Evolutionary conservation across 148 eudicot species (phyloP), one percentile per base, ranked within the genome.

Genomic region (Rhododendron williamsianum): DNA sequence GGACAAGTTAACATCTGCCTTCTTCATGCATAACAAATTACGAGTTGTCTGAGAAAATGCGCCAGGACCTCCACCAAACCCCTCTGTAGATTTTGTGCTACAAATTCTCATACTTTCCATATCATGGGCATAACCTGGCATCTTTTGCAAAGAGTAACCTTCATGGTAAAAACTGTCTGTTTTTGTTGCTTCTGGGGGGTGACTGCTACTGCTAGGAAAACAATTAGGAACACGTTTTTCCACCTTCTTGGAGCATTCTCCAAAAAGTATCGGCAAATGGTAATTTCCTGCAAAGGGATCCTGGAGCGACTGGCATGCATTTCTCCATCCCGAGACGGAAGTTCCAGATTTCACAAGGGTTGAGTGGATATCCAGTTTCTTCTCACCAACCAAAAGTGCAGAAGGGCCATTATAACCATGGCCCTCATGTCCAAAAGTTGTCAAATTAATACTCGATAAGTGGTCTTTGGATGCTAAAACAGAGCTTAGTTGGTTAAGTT

Each of bases 31-130:
- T 48, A 92, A 72, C 79, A 91, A 85, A 85, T 87, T 94, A 58
- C 85, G 94, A 77, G 92, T 91, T 87, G 92, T 90, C 89, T 90
- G 88, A 84, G 92, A 92, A 86, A 88, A 86, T 84, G 86, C 80
- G n/a, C 92, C 92, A 84, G 84, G 84, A 89, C 85, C 89, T 87
- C 91, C 92, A 67, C 86, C 81, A 63, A 87, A 63, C 80, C 87
- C 88, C 27, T 90, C 91, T 51, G 86, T 78, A 56, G 71, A 52
- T 49, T 85, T 85, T 18, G 91, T 86, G 33, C 89, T 86, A 83
- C 92, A 90, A 51, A 90, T 88, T 86, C 89, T 89, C 90, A 88
- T 89, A 72, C 90, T 90, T 89, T 92, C 88, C 48, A 84, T 84
- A 86, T 90, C 92, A 81, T 51, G 88, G 33, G 78, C 82, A 74